Base-by-base conservation (phyloP, 441 rosid genomes). In the Adansonia grandidieri region DNA sequence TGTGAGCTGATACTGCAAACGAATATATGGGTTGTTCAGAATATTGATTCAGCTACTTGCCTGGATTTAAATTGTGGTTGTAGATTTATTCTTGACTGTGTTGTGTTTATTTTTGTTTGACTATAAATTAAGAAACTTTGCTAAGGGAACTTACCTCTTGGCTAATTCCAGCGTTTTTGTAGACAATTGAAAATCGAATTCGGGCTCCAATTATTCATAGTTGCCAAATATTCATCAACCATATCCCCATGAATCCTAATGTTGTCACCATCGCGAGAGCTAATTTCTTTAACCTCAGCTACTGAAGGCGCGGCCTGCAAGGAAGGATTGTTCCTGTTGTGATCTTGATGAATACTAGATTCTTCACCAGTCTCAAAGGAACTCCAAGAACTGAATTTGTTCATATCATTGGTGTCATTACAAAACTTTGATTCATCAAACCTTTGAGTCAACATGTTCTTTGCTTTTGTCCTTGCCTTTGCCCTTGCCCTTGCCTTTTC, bases 401-500 rank as follows among this genome's bases (percentile, higher is more conserved):
- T 88, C 70, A 62, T 22, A 22, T 85, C 71, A 40, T 65, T 60
- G 20, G 75, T 64, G 61, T 81, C 80, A 42, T 61, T 47, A 61
- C 54, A 51, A 45, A 13, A 57, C 32, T 73, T 81, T 50, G 87
- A 78, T 77, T 75, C 84, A 4, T 81, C 79, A 28, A 72, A 77
- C 69, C 79, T 80, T 53, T 82, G 84, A 65, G 74, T 66, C 84
- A 57, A 50, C 77, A 74, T 66, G 85, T 79, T 86, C 82, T 88
- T 86, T 51, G 82, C 88, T 58, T 37, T 79, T 11, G 98, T 91
- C 77, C 99, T 88, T 76, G 88, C 89, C 72, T 89, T 93, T 1
- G 99, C 99, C 80, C 94, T 85, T 10, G 84, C 97, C 78, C 99
- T 90, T 28, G 96, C 97, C 80, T 88, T 88, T 8, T 83, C 87